Evolutionary conservation across 345 rosid genomes (phyloP).

Genomic region (Lepidium didymum): DNA sequence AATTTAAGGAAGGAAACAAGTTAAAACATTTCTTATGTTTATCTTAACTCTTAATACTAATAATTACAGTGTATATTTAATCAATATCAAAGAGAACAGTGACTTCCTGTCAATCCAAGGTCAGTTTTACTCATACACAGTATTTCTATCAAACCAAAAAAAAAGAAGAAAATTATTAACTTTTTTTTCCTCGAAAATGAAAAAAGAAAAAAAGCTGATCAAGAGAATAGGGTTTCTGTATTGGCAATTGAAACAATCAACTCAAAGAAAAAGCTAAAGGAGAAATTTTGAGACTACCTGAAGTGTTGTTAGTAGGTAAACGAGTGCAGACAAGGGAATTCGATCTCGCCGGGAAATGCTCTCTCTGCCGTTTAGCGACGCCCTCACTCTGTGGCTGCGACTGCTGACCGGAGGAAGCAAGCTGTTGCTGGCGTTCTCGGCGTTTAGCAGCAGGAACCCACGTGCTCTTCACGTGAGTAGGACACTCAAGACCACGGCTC

Average conservation of each 20-base stretch:
- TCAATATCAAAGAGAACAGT: constrained; percentile 18
- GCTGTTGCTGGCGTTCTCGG: constrained; percentile 55
- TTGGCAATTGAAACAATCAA: neutral
- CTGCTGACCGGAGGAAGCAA: constrained; percentile 35
- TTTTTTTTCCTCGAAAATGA: constrained; percentile 13
- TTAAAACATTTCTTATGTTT: neutral
- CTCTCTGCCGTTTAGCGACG: constrained; percentile 23
- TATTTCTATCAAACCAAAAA: neutral
- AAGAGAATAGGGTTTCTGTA: constrained; percentile 19
- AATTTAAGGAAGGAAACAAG: neutral
- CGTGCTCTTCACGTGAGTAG: constrained; percentile 74
- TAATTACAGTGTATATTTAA: neutral
- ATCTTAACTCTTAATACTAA: neutral
- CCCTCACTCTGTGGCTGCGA: neutral
- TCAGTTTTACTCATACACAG: constrained; percentile 25
- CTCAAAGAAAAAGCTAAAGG: neutral
- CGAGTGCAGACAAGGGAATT: constrained; percentile 33
- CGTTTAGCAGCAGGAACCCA: constrained; percentile 84
- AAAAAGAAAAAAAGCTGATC: constrained; percentile 24
- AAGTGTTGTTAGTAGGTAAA: constrained; percentile 11
- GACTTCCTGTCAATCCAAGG: constrained; percentile 20
- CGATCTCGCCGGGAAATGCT: constrained; percentile 4
- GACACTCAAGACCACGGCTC: constrained; percentile 67
- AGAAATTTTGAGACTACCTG: neutral
- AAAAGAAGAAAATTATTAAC: neutral